Evolutionary conservation across 2,329 filamentous ascomycete genomes (phyloP).

Genomic region (Sclerotinia glacialis): DNA sequence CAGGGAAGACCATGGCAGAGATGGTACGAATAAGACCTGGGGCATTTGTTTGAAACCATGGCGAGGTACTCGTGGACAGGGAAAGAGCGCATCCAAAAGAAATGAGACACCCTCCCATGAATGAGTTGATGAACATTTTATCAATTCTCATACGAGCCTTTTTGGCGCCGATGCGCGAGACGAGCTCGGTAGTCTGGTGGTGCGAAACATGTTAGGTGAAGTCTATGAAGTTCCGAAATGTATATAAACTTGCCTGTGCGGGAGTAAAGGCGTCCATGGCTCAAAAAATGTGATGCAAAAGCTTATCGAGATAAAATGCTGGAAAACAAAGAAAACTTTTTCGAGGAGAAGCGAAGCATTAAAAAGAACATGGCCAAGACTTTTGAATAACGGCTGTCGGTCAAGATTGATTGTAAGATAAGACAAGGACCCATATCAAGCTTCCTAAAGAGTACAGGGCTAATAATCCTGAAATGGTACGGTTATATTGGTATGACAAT

Average conservation of each 20-base stretch:
- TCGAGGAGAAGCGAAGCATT: neutral
- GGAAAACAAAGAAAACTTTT: neutral
- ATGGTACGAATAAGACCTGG: conserved; percentile 48
- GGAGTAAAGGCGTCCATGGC: conserved; percentile 46
- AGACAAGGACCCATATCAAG: conserved; percentile 8
- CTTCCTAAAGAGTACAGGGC: conserved; percentile 1
- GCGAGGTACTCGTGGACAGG: conserved; percentile 46
- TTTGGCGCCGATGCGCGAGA: conserved; percentile 48
- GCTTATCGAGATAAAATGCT: neutral
- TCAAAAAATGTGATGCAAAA: conserved; percentile 2
- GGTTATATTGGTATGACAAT: neutral
- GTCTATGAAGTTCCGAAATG: neutral
- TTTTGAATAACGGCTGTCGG: conserved; percentile 5
- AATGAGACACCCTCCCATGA: conserved; percentile 52
- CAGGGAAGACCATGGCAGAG: conserved; percentile 47
- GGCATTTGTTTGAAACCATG: conserved; percentile 50
- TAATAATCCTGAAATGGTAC: neutral
- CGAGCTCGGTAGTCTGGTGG: conserved; percentile 49
- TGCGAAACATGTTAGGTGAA: conserved; percentile 9
- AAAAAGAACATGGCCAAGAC: conserved; percentile 7
- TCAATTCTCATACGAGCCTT: conserved; percentile 53
- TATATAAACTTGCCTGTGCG: conserved; percentile 28
- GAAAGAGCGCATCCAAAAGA: conserved; percentile 50
- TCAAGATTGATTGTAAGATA: conserved; percentile 10
- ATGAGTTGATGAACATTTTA: conserved; percentile 51